These are phyloP conservation scores for Kodamaea alishanica DNA, from an alignment of 1,139 yeast genomes.

Conservation along the genomic window DNA sequence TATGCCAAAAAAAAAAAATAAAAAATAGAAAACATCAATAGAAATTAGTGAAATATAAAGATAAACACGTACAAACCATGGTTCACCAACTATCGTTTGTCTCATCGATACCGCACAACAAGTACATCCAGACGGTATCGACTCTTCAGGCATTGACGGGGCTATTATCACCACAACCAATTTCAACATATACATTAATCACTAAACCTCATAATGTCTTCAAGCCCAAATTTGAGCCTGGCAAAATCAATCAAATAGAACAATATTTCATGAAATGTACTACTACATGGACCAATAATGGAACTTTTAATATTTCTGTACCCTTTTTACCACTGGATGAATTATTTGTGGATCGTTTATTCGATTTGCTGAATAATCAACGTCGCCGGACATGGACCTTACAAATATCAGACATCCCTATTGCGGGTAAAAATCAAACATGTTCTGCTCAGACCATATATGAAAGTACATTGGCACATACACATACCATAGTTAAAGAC, in stretches of 20 bases:
- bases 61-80: constrained; percentile 19
- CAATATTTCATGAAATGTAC: constrained; percentile 45
- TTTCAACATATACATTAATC: constrained; percentile 42
- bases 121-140: constrained; percentile 41
- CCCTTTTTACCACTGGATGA: constrained; percentile 24
- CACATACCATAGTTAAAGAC: constrained; percentile 29
- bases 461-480: constrained; percentile 58
- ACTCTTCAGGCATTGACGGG: constrained; percentile 48
- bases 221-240: constrained; percentile 48
- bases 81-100: constrained; percentile 45
- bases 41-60: neutral
- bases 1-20: neutral
- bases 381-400: constrained; percentile 52
- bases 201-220: constrained; percentile 43
- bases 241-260: constrained; percentile 49
- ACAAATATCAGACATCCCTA: constrained; percentile 76
- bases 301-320: constrained; percentile 23
- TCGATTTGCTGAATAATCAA: constrained; percentile 18
- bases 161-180: constrained; percentile 33
- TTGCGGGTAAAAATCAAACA: constrained; percentile 74
- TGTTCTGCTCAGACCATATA: constrained; percentile 63
- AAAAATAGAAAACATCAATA: neutral
- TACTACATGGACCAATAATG: constrained; percentile 37
- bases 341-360: constrained; percentile 28
- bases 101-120: constrained; percentile 39